phyloP scores from a whole-genome alignment of 139 green algal genomes.

The Prasinococcaceae sp. region DNA sequence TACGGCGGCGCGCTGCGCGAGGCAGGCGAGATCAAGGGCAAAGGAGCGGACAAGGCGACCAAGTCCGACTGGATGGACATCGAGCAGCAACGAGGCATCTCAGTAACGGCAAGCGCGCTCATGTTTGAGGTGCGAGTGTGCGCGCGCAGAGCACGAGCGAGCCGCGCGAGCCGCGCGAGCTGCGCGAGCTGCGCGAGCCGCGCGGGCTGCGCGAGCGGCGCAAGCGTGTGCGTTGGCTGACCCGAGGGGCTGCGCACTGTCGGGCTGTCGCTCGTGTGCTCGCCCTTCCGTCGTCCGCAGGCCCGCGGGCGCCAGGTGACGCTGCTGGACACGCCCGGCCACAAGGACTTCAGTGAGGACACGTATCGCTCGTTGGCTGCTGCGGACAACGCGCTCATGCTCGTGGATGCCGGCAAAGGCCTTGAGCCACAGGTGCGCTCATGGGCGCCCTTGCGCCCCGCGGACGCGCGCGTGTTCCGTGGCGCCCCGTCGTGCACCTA shows the following conservation, averaged over 20 bases:
- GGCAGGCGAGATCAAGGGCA: slow-evolving; percentile 52
- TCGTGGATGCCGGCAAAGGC: slow-evolving; percentile 37
- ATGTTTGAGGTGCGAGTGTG: slow-evolving; percentile 42
- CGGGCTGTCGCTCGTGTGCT: no score
- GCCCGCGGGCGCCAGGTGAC: slow-evolving; percentile 50
- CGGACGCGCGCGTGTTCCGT: background rate
- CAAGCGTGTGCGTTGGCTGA: no score
- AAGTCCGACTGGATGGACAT: slow-evolving; percentile 62
- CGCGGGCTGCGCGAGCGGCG: no score
- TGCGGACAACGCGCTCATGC: slow-evolving; percentile 63
- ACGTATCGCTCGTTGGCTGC: slow-evolving; percentile 50
- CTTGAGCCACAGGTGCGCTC: slow-evolving; percentile 34
- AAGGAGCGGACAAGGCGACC: slow-evolving; percentile 24
- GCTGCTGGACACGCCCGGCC: slow-evolving; percentile 53
- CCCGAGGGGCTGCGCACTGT: no score
- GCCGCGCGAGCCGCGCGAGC: no score
- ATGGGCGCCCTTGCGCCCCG: background rate
- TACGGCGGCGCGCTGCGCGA: slow-evolving; percentile 59
- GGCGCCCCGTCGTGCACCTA: background rate
- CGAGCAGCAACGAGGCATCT: slow-evolving; percentile 51
- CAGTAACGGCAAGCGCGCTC: slow-evolving; percentile 56
- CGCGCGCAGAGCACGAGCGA: no score
- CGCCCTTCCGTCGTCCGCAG: no score
- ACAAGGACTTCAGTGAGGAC: slow-evolving; percentile 42
- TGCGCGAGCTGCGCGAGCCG: no score